phyloP scores from a whole-genome alignment of 2,329 filamentous ascomycete species.

The Penicillium sp. region DNA sequence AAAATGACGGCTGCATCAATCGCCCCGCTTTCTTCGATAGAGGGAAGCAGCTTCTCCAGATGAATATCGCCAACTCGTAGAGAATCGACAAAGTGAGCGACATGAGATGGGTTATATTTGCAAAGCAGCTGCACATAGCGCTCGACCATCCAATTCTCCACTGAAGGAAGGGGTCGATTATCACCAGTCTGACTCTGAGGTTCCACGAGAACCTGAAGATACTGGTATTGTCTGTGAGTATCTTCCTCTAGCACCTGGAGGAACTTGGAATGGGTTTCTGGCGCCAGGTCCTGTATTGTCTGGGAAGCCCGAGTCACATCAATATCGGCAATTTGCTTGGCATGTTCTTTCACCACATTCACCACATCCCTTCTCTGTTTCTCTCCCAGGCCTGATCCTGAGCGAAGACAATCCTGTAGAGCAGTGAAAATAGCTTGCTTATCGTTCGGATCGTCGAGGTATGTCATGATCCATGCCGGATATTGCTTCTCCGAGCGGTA shows the following conservation, averaged over 20 bases:
- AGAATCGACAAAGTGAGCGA: slow-evolving; percentile 80
- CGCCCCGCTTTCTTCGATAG: slow-evolving; percentile 86
- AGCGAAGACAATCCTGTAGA: slow-evolving; percentile 73
- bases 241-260: slow-evolving; percentile 65
- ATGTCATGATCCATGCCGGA: slow-evolving; percentile 74
- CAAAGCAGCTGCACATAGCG: slow-evolving; percentile 92
- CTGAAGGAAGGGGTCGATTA: slow-evolving; percentile 32
- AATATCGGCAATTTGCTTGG: slow-evolving; percentile 68
- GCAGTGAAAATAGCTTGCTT: slow-evolving; percentile 77
- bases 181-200: slow-evolving; percentile 50
- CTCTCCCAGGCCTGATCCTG: slow-evolving; percentile 64
- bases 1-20: slow-evolving; percentile 92
- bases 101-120: slow-evolving; percentile 76
- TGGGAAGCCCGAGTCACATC: slow-evolving; percentile 68
- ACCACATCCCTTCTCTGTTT: slow-evolving; percentile 77
- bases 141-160: slow-evolving; percentile 70
- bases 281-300: slow-evolving; percentile 64
- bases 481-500: slow-evolving; percentile 82
- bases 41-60: slow-evolving; percentile 79
- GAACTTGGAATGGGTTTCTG: slow-evolving; percentile 69
- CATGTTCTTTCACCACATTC: slow-evolving; percentile 66
- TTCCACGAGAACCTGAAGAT: slow-evolving; percentile 77
- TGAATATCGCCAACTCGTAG: slow-evolving; percentile 78
- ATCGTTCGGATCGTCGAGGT: slow-evolving; percentile 83
- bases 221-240: slow-evolving; percentile 71